Evolutionary conservation across 257 asterid genomes (phyloP).

Genomic region (Mitragyna speciosa): DNA sequence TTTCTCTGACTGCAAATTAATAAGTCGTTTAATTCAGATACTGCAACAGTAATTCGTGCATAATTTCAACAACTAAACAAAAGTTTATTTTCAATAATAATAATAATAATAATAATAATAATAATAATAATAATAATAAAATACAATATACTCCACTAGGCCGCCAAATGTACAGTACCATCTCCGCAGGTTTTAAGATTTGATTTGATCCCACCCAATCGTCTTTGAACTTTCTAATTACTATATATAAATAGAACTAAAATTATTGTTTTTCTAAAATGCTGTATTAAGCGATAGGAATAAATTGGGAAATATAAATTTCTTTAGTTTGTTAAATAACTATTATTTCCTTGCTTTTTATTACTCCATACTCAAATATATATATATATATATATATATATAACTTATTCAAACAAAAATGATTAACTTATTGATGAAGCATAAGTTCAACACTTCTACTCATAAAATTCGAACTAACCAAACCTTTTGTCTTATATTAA

Average conservation of each 20-base stretch:
- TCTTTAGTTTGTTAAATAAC: background rate
- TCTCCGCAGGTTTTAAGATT: background rate
- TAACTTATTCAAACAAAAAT: background rate
- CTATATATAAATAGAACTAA: background rate
- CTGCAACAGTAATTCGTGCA: background rate
- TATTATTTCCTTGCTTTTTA: background rate
- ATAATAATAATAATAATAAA: background rate
- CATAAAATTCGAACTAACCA: background rate
- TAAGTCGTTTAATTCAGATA: background rate
- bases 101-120: no score
- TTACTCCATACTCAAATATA: background rate
- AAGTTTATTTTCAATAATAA: no score
- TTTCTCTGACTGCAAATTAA: background rate
- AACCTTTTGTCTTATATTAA: background rate
- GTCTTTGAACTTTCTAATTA: slow-evolving; percentile 9
- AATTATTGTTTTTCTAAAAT: no score
- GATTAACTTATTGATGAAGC: background rate
- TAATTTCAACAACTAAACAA: background rate
- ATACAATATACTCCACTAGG: background rate
- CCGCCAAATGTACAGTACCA: slow-evolving; percentile 10
- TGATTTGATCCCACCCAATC: slow-evolving; percentile 17
- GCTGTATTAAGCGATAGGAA: background rate
- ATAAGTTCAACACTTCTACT: background rate
- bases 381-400: no score
- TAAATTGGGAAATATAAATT: background rate